These are phyloP conservation scores for Aspergillus saccharolyticus DNA, from an alignment of 495 filamentous ascomycete species.

Conservation along the genomic window DNA sequence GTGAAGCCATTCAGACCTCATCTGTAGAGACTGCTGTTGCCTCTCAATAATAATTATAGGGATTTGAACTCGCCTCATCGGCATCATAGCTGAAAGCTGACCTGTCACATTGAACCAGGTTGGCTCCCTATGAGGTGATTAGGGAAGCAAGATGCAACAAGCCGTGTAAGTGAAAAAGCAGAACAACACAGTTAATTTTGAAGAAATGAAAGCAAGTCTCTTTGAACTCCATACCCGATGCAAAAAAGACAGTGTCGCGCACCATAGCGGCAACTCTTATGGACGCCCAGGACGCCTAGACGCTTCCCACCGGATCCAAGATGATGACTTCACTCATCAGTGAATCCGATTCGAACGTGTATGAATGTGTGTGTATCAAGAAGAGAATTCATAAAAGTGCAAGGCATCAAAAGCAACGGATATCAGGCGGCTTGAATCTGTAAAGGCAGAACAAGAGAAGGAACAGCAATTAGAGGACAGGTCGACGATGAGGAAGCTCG, in stretches of 20 bases:
- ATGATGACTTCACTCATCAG: constrained; percentile 9
- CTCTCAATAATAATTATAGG: too few species aligned
- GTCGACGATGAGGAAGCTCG: background rate
- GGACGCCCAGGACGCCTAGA: constrained; percentile 23
- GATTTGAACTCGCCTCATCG: too few species aligned
- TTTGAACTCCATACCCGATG: constrained; percentile 18
- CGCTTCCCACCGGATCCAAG: constrained; percentile 6
- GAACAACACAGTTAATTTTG: constrained; percentile 7
- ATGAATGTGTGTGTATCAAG: background rate
- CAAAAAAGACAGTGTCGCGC: constrained; percentile 12
- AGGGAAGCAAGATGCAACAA: too few species aligned
- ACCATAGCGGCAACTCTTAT: constrained; percentile 9
- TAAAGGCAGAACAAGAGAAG: constrained; percentile 13
- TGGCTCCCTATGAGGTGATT: background rate
- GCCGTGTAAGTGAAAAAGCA: background rate
- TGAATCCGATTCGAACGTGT: background rate
- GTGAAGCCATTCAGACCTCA: too few species aligned
- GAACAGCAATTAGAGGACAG: background rate
- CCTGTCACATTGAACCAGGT: background rate
- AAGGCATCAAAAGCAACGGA: background rate
- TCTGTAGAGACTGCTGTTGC: too few species aligned
- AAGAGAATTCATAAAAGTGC: background rate
- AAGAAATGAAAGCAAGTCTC: constrained; percentile 15
- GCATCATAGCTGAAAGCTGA: too few species aligned
- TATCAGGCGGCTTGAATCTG: background rate